Evolutionary conservation across 768 basidiomycete species (phyloP).

Genomic region (Phallus indusiatus): DNA sequence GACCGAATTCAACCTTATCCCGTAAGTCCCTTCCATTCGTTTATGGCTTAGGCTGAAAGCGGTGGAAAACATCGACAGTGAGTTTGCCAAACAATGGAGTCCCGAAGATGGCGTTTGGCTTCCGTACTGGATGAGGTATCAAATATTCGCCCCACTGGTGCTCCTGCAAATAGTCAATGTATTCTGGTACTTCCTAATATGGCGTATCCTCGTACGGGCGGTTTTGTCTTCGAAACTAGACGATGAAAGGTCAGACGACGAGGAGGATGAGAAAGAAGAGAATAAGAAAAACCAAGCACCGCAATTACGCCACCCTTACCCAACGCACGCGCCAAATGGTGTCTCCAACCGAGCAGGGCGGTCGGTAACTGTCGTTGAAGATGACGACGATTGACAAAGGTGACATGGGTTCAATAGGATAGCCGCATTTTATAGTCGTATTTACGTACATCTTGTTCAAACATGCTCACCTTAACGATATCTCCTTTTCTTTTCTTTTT

Average conservation of each 20-base stretch:
- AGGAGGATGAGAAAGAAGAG: constrained; percentile 20
- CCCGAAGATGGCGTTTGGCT: constrained; percentile 62
- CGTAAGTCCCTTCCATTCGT: constrained; percentile 40
- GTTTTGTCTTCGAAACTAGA: constrained; percentile 35
- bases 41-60: background rate
- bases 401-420: too few species aligned
- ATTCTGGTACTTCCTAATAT: constrained; percentile 89
- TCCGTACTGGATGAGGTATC: constrained; percentile 68
- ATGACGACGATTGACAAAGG: background rate
- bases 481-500: background rate
- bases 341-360: background rate
- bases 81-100: constrained; percentile 45
- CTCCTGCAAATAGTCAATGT: constrained; percentile 78
- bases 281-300: constrained; percentile 19
- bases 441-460: too few species aligned
- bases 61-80: constrained; percentile 26
- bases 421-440: too few species aligned
- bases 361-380: background rate
- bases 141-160: constrained; percentile 66
- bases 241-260: constrained; percentile 69
- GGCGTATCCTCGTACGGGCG: constrained; percentile 66
- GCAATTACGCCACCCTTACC: background rate
- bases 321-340: background rate
- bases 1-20: constrained; percentile 64
- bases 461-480: background rate